Conservation (phyloP, 2,329 filamentous ascomycete species). For the Talaromyces sp. region DNA sequence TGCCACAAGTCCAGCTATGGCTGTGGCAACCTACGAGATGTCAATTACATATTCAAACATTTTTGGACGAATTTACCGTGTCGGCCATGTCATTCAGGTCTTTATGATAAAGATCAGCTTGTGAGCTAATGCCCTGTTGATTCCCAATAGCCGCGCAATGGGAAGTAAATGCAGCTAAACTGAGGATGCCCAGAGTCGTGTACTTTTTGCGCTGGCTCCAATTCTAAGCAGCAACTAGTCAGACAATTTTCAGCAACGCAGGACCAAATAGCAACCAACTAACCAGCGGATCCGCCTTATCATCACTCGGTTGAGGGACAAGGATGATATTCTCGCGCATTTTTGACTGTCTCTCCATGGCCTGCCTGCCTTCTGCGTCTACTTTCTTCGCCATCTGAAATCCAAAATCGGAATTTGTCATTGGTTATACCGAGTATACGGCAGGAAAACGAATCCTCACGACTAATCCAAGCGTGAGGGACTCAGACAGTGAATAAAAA, state of each 20-base stretch:
- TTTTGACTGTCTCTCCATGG: constrained; percentile 7
- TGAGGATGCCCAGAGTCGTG: constrained; percentile 7
- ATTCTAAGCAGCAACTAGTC: constrained; percentile 3
- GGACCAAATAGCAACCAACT: neutral
- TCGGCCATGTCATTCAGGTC: constrained; percentile 19
- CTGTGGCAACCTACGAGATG: constrained; percentile 6
- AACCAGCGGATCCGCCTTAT: constrained; percentile 12
- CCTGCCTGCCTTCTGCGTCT: neutral
- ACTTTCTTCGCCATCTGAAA: neutral
- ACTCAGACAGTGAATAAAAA: neutral
- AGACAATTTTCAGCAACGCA: neutral
- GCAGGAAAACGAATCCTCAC: neutral
- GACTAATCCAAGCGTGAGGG: neutral
- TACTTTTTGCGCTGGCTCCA: constrained; percentile 17
- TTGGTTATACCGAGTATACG: neutral
- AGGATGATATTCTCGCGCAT: constrained; percentile 15
- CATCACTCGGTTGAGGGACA: constrained; percentile 12
- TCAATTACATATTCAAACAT: neutral
- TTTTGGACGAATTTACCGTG: constrained; percentile 8
- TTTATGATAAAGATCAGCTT: constrained; percentile 21
- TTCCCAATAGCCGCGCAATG: constrained; percentile 12
- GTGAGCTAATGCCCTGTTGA: constrained; percentile 17
- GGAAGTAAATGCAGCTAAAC: constrained; percentile 12
- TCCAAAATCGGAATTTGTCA: neutral
- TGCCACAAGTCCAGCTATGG: constrained; percentile 8